Evolutionary conservation across 1,284 basidiomycete species (phyloP).

Genomic region (Cutaneotrichosporon sp.): DNA sequence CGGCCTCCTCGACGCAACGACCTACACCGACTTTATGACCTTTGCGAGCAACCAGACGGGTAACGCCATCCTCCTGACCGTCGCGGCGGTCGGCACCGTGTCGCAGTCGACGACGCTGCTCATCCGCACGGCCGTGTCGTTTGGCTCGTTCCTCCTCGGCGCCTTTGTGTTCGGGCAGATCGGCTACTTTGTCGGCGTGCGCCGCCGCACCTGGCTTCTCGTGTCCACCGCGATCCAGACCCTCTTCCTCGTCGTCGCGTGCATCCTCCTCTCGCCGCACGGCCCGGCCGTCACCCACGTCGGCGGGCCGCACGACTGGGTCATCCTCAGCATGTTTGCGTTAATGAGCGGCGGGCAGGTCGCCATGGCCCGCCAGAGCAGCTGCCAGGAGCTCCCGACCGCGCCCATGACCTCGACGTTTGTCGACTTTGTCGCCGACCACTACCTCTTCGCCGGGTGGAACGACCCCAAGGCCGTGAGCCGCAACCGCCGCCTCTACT

Average conservation of each 20-base stretch:
- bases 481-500: constrained; percentile 43
- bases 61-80: constrained; percentile 53
- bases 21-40: constrained; percentile 49
- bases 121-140: constrained; percentile 39
- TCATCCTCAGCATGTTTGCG: constrained; percentile 46
- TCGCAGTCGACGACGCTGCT: constrained; percentile 24
- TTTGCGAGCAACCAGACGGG: constrained; percentile 54
- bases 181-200: constrained; percentile 39
- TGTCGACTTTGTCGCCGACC: constrained; percentile 50
- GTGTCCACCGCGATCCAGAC: constrained; percentile 33
- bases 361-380: constrained; percentile 44
- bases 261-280: constrained; percentile 39
- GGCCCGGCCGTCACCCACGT: constrained; percentile 30
- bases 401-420: constrained; percentile 49
- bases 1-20: constrained; percentile 51
- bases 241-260: constrained; percentile 32
- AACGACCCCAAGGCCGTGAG: constrained; percentile 30
- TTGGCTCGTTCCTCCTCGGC: constrained; percentile 42
- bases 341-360: constrained; percentile 51
- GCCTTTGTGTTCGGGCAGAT: constrained; percentile 46
- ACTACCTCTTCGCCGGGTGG: constrained; percentile 39
- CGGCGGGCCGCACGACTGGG: constrained; percentile 40
- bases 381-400: constrained; percentile 41
- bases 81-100: constrained; percentile 38
- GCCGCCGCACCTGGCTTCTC: constrained; percentile 45